A percentile compares a stretch with the other conserved stretches of the same genome.
phyloP scores from a whole-genome alignment of 2,329 filamentous ascomycete genomes.

The Hymenoscyphus linearis region DNA sequence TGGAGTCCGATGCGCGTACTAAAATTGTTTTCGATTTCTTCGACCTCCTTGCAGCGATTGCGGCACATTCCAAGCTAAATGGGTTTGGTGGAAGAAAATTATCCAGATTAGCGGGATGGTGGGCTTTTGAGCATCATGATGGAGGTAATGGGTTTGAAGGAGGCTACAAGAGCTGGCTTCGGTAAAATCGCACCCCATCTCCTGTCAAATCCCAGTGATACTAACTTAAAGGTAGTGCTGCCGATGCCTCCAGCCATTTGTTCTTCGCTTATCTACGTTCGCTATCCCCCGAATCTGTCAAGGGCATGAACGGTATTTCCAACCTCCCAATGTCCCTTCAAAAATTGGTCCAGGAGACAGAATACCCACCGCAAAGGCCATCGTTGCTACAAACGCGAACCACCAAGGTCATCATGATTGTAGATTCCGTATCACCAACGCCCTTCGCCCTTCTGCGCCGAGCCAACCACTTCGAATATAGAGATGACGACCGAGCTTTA shows the following conservation, averaged over 20 bases:
- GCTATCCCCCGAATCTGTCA: slow-evolving; percentile 68
- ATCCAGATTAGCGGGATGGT: slow-evolving; percentile 94
- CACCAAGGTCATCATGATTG: slow-evolving; percentile 92
- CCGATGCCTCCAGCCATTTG: slow-evolving; percentile 91
- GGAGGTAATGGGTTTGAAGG: slow-evolving; percentile 88
- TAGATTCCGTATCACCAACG: slow-evolving; percentile 89
- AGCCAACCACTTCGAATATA: slow-evolving; percentile 92
- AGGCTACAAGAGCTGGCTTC: slow-evolving; percentile 84
- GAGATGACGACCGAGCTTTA: slow-evolving; percentile 79
- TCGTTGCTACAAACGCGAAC: slow-evolving; percentile 73
- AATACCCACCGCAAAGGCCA: slow-evolving; percentile 83
- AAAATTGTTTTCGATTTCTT: slow-evolving; percentile 96
- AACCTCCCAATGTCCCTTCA: slow-evolving; percentile 85
- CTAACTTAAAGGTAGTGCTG: slow-evolving; percentile 54
- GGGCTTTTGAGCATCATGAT: slow-evolving; percentile 91
- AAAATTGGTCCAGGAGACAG: slow-evolving; percentile 83
- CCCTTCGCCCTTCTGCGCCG: slow-evolving; percentile 86
- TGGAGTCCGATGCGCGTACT: slow-evolving; percentile 78
- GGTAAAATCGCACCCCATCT: slow-evolving; percentile 45
- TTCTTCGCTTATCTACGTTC: slow-evolving; percentile 97
- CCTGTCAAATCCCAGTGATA: not conserved
- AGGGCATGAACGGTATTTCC: slow-evolving; percentile 71
- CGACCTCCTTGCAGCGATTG: slow-evolving; percentile 83
- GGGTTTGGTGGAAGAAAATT: slow-evolving; percentile 90
- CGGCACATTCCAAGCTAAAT: slow-evolving; percentile 89